Base-by-base conservation (phyloP, 768 basidiomycete species). In the Lactarius sanguifluus region DNA sequence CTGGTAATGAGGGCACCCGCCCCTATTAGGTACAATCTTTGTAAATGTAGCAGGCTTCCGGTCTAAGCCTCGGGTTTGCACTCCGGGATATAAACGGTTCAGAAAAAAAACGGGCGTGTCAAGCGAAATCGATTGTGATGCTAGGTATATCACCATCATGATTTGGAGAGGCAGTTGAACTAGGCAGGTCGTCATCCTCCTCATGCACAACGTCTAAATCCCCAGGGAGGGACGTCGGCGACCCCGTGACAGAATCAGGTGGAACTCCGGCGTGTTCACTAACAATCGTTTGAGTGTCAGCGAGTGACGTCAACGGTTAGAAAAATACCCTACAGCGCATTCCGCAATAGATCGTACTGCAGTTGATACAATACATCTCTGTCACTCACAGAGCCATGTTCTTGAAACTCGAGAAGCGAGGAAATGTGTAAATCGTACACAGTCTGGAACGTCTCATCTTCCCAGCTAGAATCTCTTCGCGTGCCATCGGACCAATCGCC, bases 221-320 rank as follows among this genome's bases (percentile, higher is more conserved):
- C 13, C 30, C 59, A 4, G 43, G 43, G 7, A 10, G 18, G 18
- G 34, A 23, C 20, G 12, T 47, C 28, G 16, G 16, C 3, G 9
- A 10, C 18, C 9, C 41, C 2, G 41, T 59, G 58, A 59, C 30
- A 7, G 20, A 8, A 30, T 56, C 41, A 59, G 38, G 58, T 30
- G 41, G 1, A 25, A 59, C 58, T 41, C 58, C 28, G 6, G 58
- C 58, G 40, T 59, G 58, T 43, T 41, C 41, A 59, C 58, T 59
- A 5, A 25, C 18, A 23, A 40, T 20, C 2, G 2, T 3, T 4
- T 20, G 28, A 20, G 18, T 20, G 28, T 41, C 58, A 43, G 16
- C 8, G 10, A 43, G 40, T 6, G 41, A 59, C 1, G 28, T 20
- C 23, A 3, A 12, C 41, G 5, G 2, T 25, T 25, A 25, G 20